Evolutionary conservation across 2,329 filamentous ascomycete species (phyloP), one percentile per base, ranked within the genome.

Genomic region (Cladosporium sp.): DNA sequence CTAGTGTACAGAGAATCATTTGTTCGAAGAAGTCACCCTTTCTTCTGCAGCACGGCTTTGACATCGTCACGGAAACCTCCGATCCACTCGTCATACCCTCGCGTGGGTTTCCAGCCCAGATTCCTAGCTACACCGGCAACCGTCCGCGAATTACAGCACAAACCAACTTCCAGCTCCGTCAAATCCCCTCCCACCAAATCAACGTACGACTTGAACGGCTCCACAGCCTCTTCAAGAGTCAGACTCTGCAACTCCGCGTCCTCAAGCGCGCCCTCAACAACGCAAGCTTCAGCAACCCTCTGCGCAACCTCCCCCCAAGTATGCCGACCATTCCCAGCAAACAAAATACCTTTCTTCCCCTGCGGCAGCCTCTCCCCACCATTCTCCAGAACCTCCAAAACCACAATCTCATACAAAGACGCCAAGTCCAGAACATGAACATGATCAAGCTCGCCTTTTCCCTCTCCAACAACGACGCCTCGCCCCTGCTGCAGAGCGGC

Each of bases 391-490:
- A 69, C 59, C 8, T 63, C 62, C 7, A 50, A 32, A 0, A 75
- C 53, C 0, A 75, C 36, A 0, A 72, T 48, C 38, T 67, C 64
- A 55, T 73, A 78, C 1, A 78, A 54, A 0, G 61, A 57, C 0
- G 67, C 67, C 6, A 77, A 61, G 53, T 78, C 74, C 3, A 59
- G 58, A 3, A 78, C 63, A 40, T 77, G 74, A 3, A 77, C 69
- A 50, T 74, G 65, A 36, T 72, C 71, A 65, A 69, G 74, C 2
- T 64, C 57, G 0, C 59, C 67, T 0, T 59, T 52, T 1, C 73
- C 72, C 0, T 67, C 59, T 3, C 70, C 71, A 5, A 74, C 43
- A 18, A 66, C 57, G 7, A 65, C 55, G 1, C 62, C 62, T 16
- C 62, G 56, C 8, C 68, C 67, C 7, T 56, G 49, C n/a, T 61